Evolutionary conservation across 768 basidiomycete genomes (phyloP).

Genomic region (Hypholoma fasciculare): DNA sequence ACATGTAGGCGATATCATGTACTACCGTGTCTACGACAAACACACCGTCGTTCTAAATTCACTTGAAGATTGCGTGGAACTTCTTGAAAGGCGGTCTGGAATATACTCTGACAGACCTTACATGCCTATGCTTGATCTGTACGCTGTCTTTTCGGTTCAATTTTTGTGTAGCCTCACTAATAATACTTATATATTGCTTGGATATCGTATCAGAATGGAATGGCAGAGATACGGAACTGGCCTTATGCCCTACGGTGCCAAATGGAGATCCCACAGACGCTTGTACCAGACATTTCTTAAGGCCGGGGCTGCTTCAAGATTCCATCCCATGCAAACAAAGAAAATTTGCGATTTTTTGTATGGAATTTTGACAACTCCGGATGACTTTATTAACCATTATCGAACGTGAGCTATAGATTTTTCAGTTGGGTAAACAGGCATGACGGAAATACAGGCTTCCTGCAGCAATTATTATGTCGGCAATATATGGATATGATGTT

Average conservation of each 20-base stretch:
- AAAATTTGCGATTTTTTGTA: background rate
- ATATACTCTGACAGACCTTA: slow-evolving; percentile 23
- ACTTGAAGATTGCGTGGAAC: slow-evolving; percentile 16
- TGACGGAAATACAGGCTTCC: background rate
- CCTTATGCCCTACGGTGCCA: slow-evolving; percentile 8
- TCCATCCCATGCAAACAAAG: background rate
- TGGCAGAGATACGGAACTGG: slow-evolving; percentile 27
- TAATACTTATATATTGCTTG: too few species aligned
- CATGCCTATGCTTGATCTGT: slow-evolving; percentile 21
- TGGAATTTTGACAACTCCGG: background rate
- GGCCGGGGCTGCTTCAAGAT: background rate
- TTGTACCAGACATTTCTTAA: background rate
- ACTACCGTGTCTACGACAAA: slow-evolving; percentile 17
- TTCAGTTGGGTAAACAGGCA: background rate
- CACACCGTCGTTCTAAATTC: slow-evolving; percentile 23
- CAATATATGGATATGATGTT: slow-evolving; percentile 14
- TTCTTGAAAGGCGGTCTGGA: slow-evolving; percentile 22
- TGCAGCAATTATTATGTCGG: slow-evolving; percentile 14
- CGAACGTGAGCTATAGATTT: background rate
- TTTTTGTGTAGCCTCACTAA: background rate
- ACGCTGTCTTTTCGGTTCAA: background rate
- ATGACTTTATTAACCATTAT: slow-evolving; percentile 1
- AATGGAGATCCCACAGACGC: background rate
- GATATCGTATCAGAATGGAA: slow-evolving; percentile 24
- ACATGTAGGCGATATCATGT: slow-evolving; percentile 23